Evolutionary conservation across 257 asterid species (phyloP).

Genomic region (Datura wrightii): DNA sequence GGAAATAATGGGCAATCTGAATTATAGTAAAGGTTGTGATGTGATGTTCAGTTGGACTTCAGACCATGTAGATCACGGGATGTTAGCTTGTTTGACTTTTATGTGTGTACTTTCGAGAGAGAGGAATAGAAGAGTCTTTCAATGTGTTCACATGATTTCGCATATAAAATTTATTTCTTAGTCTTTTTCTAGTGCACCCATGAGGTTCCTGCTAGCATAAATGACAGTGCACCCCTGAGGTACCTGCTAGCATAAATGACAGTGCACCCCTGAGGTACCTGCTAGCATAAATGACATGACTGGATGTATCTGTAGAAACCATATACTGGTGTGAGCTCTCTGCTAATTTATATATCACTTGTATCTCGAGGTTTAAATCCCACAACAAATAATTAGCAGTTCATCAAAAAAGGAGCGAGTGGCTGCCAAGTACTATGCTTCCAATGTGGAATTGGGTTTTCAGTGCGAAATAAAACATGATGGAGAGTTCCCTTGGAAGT

Average conservation of each 20-base stretch:
- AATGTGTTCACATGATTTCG: neutral
- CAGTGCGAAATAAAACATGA: neutral
- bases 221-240: neutral
- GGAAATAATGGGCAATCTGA: neutral
- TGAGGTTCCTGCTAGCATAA: too few relatives aligned
- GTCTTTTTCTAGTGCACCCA: constrained; percentile 6
- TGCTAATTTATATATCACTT: neutral
- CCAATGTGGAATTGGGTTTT: neutral
- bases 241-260: neutral
- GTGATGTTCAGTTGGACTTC: neutral
- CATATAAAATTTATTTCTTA: neutral
- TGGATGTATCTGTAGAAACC: neutral
- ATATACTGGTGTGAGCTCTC: constrained; percentile 3
- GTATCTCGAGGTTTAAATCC: neutral
- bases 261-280: neutral
- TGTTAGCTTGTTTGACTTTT: neutral
- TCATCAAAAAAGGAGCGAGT: neutral
- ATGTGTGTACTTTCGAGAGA: neutral
- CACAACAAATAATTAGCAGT: neutral
- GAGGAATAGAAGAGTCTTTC: neutral
- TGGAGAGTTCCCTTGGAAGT: constrained; percentile 25
- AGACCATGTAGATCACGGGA: neutral
- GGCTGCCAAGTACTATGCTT: constrained; percentile 2
- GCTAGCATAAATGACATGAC: neutral
- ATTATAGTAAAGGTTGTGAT: neutral